These are phyloP conservation scores for Phoma herbarum DNA, from an alignment of 2,329 filamentous ascomycete genomes.

Conservation along the genomic window DNA sequence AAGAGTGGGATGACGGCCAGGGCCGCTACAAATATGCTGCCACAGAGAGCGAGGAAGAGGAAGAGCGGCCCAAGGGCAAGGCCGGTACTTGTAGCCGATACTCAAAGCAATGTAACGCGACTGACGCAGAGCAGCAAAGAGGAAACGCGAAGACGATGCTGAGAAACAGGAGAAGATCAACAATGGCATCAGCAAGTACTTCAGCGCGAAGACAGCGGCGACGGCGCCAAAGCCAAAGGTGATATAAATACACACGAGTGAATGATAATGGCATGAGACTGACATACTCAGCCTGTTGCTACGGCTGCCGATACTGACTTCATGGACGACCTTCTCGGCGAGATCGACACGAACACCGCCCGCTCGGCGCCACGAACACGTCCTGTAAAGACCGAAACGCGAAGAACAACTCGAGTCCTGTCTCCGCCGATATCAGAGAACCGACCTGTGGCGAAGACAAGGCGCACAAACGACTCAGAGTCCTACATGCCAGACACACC, in stretches of 20 bases:
- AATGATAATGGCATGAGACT: constrained; percentile 22
- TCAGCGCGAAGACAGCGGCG: constrained; percentile 75
- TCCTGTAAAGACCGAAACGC: constrained; percentile 75
- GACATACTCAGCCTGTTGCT: constrained; percentile 67
- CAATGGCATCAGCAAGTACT: constrained; percentile 93
- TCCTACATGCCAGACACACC: constrained; percentile 56
- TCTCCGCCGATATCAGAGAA: constrained; percentile 73
- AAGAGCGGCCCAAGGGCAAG: constrained; percentile 68
- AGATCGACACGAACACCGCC: constrained; percentile 82
- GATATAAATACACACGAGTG: too few species aligned
- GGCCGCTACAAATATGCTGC: constrained; percentile 70
- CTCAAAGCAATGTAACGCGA: not conserved
- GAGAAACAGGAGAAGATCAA: constrained; percentile 87
- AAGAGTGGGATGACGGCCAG: constrained; percentile 74
- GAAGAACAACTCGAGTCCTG: constrained; percentile 79
- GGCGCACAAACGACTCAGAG: constrained; percentile 46
- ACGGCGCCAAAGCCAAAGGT: constrained; percentile 83
- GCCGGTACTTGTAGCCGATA: constrained; percentile 55
- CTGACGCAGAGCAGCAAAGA: constrained; percentile 69
- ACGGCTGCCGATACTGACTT: constrained; percentile 92
- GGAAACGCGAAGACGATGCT: constrained; percentile 86
- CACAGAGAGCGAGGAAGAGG: constrained; percentile 77
- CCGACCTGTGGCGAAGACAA: constrained; percentile 36
- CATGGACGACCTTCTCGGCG: constrained; percentile 81
- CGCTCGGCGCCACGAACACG: constrained; percentile 64